Evolutionary conservation across 169 alveolate genomes (phyloP).

Genomic region (Plasmodium falciparum): DNA sequence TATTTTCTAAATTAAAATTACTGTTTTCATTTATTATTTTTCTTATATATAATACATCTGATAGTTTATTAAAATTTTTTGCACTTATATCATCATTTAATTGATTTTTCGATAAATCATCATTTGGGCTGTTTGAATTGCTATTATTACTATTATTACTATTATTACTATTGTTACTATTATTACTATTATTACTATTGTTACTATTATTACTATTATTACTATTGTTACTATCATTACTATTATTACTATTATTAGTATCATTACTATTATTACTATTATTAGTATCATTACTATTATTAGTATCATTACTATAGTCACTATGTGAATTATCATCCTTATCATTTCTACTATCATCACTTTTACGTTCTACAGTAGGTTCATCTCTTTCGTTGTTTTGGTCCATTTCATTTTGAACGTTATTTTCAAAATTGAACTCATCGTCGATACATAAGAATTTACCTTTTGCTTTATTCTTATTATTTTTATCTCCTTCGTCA

Average conservation of each 20-base stretch:
- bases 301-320: not conserved
- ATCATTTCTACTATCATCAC: slow-evolving; percentile 11
- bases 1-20: slow-evolving; percentile 37
- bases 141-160: not conserved
- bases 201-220: not conserved
- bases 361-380: not conserved
- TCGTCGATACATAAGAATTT: not conserved
- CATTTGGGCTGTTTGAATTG: not conserved
- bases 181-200: not conserved
- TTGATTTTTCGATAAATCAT: not conserved
- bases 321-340: not conserved
- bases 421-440: not conserved
- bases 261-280: not conserved
- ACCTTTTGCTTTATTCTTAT: slow-evolving; percentile 1
- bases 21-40: slow-evolving; percentile 64
- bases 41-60: slow-evolving; percentile 21
- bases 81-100: not conserved
- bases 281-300: not conserved
- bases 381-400: not conserved
- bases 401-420: not conserved
- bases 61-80: slow-evolving; percentile 21
- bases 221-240: not conserved
- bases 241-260: not conserved
- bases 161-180: not conserved
- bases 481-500: slow-evolving; percentile 1